These are phyloP conservation scores for Mucor plumbeus DNA, from an alignment of 371 early-diverging fungal genomes.

Conservation along the genomic window DNA sequence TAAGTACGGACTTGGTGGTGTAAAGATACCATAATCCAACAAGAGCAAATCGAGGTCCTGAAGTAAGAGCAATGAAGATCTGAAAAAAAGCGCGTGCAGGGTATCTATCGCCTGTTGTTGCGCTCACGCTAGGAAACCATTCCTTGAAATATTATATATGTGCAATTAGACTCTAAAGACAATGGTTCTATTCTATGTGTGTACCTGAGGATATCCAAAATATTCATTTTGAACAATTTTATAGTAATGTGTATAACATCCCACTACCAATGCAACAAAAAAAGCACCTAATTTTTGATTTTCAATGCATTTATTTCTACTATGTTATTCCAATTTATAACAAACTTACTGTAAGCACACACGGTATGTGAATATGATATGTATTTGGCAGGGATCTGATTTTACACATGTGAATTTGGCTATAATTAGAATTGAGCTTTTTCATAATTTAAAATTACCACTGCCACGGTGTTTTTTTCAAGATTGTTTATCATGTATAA, in stretches of 20 bases:
- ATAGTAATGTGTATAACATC: conserved; percentile 73
- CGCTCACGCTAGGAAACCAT: conserved; percentile 86
- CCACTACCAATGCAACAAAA: conserved; percentile 66
- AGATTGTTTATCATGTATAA: not conserved
- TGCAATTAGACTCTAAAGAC: too few species aligned
- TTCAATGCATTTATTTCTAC: too few species aligned
- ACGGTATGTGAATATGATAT: conserved; percentile 66
- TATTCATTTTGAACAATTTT: conserved; percentile 80
- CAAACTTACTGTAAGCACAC: conserved; percentile 56
- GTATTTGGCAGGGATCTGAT: conserved; percentile 61
- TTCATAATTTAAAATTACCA: not conserved
- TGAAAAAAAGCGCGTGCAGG: conserved; percentile 81
- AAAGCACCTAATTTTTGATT: conserved; percentile 57
- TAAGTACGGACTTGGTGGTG: conserved; percentile 39
- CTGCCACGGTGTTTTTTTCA: conserved; percentile 3
- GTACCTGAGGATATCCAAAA: conserved; percentile 76
- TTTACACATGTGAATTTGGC: not conserved
- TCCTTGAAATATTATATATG: conserved; percentile 45
- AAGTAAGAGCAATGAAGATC: conserved; percentile 76
- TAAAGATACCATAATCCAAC: conserved; percentile 66
- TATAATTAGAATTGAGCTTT: not conserved
- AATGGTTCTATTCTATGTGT: not conserved
- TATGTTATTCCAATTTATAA: too few species aligned
- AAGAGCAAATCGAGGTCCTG: conserved; percentile 72
- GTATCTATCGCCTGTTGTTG: conserved; percentile 82